Conservation (phyloP, 345 rosid species). For the Lepidium aucheri region DNA sequence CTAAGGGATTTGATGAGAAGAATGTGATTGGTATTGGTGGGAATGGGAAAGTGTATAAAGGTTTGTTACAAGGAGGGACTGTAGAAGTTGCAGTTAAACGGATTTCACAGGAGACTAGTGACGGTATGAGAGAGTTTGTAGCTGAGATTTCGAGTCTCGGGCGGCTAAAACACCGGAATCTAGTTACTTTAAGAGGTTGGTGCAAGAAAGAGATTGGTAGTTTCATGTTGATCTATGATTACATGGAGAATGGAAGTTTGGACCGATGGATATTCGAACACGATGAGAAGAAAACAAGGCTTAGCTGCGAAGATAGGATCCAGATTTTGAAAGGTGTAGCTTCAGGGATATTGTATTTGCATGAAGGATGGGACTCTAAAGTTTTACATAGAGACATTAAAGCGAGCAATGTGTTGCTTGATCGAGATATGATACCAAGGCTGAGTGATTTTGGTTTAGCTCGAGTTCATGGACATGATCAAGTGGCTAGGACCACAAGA, state of each 20-base stretch:
- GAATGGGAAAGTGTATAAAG: slow-evolving; percentile 76
- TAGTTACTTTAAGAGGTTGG: slow-evolving; percentile 77
- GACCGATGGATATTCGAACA: slow-evolving; percentile 46
- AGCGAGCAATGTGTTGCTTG: slow-evolving; percentile 77
- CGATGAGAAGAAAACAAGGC: slow-evolving; percentile 24
- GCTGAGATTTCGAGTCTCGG: slow-evolving; percentile 78
- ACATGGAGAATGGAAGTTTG: slow-evolving; percentile 74
- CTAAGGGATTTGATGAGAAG: slow-evolving; percentile 54
- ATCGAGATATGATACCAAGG: slow-evolving; percentile 60
- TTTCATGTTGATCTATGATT: slow-evolving; percentile 72
- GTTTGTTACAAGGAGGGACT: slow-evolving; percentile 49
- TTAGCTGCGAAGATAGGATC: slow-evolving; percentile 46
- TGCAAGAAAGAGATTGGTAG: slow-evolving; percentile 60
- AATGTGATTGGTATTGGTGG: slow-evolving; percentile 67
- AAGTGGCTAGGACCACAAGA: slow-evolving; percentile 47
- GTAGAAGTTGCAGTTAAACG: slow-evolving; percentile 61
- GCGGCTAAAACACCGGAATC: slow-evolving; percentile 54
- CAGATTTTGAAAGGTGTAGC: slow-evolving; percentile 59
- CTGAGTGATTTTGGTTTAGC: slow-evolving; percentile 75
- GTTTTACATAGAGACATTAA: slow-evolving; percentile 77
- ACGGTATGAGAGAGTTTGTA: slow-evolving; percentile 57
- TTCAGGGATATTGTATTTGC: slow-evolving; percentile 51
- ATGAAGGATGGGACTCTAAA: slow-evolving; percentile 70
- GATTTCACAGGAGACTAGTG: slow-evolving; percentile 49
- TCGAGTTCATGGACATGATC: slow-evolving; percentile 56